phyloP scores from a whole-genome alignment of 768 basidiomycete genomes.

The Cystobasidium ongulense region DNA sequence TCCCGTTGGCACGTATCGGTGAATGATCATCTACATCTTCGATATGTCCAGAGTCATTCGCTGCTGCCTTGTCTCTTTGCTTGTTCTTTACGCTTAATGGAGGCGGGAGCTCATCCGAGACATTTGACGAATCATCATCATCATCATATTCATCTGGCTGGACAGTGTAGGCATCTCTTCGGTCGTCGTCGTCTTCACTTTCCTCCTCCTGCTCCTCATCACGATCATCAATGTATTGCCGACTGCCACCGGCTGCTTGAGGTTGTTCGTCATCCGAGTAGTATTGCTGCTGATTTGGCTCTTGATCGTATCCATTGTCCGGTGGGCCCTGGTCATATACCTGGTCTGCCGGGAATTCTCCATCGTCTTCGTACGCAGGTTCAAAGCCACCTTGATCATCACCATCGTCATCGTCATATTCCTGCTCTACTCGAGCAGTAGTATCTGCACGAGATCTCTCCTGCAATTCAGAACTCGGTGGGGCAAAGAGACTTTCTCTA shows the following conservation, averaged over 20 bases:
- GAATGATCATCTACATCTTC: constrained; percentile 19
- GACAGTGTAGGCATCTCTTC: neutral
- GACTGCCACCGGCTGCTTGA: neutral
- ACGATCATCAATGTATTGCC: neutral
- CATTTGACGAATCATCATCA: constrained; percentile 13
- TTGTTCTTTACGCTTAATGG: constrained; percentile 7
- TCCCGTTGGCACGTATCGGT: neutral
- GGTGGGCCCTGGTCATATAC: neutral
- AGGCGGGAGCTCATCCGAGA: neutral
- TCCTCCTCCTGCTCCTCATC: constrained; percentile 16
- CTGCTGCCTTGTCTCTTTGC: constrained; percentile 11
- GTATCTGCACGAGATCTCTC: neutral
- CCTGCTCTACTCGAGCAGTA: constrained; percentile 1
- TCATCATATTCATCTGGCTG: constrained; percentile 11
- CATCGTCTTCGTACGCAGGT: constrained; percentile 14
- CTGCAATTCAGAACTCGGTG: neutral
- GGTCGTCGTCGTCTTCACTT: constrained; percentile 28
- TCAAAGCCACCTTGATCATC: constrained; percentile 9
- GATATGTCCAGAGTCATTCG: neutral
- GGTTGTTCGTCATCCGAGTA: neutral
- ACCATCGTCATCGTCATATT: constrained; percentile 6
- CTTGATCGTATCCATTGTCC: neutral
- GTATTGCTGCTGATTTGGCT: neutral
- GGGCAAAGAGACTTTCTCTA: neutral
- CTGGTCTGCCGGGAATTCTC: neutral